Evolutionary conservation across 2,329 filamentous ascomycete genomes (phyloP).

Genomic region (Trichoderma sp.): DNA sequence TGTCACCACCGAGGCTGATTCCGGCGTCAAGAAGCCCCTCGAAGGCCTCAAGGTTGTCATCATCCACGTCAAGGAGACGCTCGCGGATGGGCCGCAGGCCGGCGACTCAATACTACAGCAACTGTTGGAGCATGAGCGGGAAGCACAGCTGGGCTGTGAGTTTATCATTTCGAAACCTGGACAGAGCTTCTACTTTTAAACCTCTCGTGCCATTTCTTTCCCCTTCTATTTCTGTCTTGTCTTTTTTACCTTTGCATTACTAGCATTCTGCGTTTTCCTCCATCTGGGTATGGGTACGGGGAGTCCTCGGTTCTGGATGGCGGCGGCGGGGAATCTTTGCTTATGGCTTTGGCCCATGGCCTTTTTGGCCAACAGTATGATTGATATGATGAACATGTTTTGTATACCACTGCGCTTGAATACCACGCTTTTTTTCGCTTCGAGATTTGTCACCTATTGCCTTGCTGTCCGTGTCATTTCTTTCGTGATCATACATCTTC

Average conservation of each 20-base stretch:
- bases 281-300: constrained; percentile 4
- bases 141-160: constrained; percentile 71
- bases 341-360: background rate
- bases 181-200: constrained; percentile 58
- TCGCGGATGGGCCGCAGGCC: constrained; percentile 70
- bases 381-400: constrained; percentile 24
- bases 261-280: background rate
- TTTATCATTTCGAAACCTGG: constrained; percentile 73
- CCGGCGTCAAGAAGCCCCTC: constrained; percentile 53
- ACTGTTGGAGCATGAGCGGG: constrained; percentile 66
- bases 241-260: constrained; percentile 16
- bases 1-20: constrained; percentile 23
- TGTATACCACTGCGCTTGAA: constrained; percentile 25
- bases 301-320: background rate
- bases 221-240: constrained; percentile 5
- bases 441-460: background rate
- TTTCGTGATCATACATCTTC: background rate
- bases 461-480: background rate
- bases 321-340: constrained; percentile 7
- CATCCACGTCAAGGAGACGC: constrained; percentile 89
- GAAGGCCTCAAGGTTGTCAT: constrained; percentile 78
- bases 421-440: constrained; percentile 1
- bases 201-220: background rate
- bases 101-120: constrained; percentile 69
- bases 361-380: constrained; percentile 13